These are phyloP conservation scores for Melaleuca alternifolia DNA, from an alignment of 345 rosid species.

Conservation along the genomic window DNA sequence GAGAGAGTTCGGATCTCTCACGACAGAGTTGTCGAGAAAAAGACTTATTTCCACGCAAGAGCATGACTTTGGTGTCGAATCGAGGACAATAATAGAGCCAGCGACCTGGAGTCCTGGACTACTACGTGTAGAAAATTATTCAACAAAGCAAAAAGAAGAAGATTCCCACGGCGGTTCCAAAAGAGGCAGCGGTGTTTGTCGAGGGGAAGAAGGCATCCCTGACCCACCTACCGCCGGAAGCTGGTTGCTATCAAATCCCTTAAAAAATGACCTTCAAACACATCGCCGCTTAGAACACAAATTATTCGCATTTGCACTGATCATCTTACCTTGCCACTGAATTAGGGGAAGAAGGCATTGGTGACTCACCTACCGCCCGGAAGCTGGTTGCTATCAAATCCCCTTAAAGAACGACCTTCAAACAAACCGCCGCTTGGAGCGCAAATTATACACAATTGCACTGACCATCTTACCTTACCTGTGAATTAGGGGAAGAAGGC, in stretches of 20 bases:
- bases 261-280: background rate
- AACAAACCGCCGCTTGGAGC: background rate
- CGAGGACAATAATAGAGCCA: background rate
- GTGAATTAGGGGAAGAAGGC: too few relatives aligned
- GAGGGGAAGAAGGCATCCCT: background rate
- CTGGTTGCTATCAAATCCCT: background rate
- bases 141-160: too few relatives aligned
- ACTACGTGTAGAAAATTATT: too few relatives aligned
- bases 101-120: background rate
- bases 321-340: background rate
- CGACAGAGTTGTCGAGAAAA: too few relatives aligned
- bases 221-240: background rate
- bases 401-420: background rate
- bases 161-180: background rate
- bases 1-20: background rate
- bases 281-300: background rate
- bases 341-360: too few relatives aligned
- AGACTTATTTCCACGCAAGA: too few relatives aligned
- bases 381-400: background rate
- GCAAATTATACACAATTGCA: too few relatives aligned
- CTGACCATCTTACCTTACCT: background rate
- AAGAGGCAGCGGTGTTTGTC: background rate
- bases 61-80: background rate
- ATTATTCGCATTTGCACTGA: too few relatives aligned
- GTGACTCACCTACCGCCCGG: too few relatives aligned